These are phyloP conservation scores for Moricandia moricandioides DNA, from an alignment of 345 rosid species.

Conservation along the genomic window DNA sequence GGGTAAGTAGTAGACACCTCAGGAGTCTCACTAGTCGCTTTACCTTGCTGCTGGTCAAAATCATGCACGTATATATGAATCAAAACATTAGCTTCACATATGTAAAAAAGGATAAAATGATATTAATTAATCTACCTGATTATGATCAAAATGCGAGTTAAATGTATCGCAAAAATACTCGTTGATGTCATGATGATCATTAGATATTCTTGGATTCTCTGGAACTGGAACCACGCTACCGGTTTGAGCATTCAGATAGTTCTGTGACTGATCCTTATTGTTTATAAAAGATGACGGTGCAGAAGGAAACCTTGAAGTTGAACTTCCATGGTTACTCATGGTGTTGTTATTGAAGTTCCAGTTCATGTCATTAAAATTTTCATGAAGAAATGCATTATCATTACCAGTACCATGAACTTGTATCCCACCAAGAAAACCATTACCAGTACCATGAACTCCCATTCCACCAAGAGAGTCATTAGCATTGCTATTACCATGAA, in stretches of 20 bases:
- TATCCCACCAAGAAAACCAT: background rate
- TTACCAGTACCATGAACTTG: background rate
- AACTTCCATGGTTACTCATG: background rate
- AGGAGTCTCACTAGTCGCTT: background rate
- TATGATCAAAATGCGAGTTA: constrained; percentile 1
- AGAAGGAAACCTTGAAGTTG: background rate
- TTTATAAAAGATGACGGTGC: background rate
- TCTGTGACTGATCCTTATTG: background rate
- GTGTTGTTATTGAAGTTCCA: background rate
- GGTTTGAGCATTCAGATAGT: background rate
- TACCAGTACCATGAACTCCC: background rate
- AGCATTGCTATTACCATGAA: background rate
- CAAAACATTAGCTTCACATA: background rate
- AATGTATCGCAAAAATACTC: background rate
- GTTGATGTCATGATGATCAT: constrained; percentile 1
- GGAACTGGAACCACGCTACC: background rate
- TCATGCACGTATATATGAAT: background rate
- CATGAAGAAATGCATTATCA: constrained; percentile 6
- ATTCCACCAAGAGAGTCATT: background rate
- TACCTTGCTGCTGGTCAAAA: constrained; percentile 8
- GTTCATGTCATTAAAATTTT: background rate
- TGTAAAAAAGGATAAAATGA: background rate
- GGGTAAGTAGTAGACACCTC: background rate
- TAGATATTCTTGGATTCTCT: background rate
- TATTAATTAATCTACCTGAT: constrained; percentile 5